These are phyloP conservation scores for Blepharisma stoltei DNA, from an alignment of 73 alveolate species.

Conservation along the genomic window DNA sequence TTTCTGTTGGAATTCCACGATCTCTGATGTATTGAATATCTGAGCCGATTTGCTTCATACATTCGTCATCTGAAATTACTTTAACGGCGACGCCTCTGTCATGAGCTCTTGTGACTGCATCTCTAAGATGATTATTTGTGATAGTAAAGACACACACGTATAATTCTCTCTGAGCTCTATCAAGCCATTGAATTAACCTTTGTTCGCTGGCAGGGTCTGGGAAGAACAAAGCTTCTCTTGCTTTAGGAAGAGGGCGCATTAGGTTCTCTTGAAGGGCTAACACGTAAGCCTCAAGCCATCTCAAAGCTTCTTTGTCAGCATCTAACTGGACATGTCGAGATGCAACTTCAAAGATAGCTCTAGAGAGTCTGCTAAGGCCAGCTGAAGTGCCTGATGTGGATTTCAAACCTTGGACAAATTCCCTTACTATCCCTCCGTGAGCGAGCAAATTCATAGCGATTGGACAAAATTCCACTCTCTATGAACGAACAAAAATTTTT, in stretches of 20 bases:
- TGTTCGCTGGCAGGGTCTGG: conserved; percentile 61
- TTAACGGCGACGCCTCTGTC: conserved; percentile 73
- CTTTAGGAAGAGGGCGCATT: conserved; percentile 45
- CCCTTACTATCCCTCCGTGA: too few relatives aligned
- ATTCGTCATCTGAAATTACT: conserved; percentile 94
- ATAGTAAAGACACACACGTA: conserved; percentile 92
- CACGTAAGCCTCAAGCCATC: conserved; percentile 36
- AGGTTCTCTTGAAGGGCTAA: conserved; percentile 40
- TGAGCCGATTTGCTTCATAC: conserved; percentile 74
- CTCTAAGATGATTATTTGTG: conserved; percentile 83
- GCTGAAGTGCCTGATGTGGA: too few relatives aligned
- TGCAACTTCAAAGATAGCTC: conserved; percentile 41
- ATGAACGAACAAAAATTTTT: too few relatives aligned
- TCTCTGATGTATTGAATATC: conserved; percentile 73
- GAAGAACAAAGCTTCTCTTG: conserved; percentile 70
- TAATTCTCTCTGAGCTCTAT: conserved; percentile 62
- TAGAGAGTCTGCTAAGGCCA: too few relatives aligned
- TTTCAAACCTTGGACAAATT: too few relatives aligned
- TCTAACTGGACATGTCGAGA: conserved; percentile 46
- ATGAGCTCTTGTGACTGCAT: conserved; percentile 76
- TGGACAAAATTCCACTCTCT: too few relatives aligned
- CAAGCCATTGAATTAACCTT: conserved; percentile 54
- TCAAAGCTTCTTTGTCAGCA: conserved; percentile 41
- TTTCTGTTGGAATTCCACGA: conserved; percentile 79
- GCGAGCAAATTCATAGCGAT: too few relatives aligned